A percentile compares a stretch with the other conserved stretches of the same genome.
phyloP scores from a whole-genome alignment of 1,284 basidiomycete genomes.

The Sanghuangporus weigelae region DNA sequence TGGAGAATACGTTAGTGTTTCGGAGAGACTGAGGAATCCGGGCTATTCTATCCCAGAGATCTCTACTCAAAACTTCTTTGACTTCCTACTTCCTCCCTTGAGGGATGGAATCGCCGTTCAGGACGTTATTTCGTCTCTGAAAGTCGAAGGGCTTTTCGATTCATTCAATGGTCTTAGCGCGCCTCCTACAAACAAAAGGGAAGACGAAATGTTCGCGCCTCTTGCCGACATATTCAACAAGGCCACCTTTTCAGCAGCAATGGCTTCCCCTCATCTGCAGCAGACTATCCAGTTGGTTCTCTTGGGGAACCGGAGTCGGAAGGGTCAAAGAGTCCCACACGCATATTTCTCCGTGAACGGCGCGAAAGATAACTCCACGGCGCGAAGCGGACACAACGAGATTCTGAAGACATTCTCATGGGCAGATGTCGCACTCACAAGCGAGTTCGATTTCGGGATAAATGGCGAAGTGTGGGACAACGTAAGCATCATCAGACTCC shows the following conservation, averaged over 20 bases:
- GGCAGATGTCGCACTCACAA: neutral
- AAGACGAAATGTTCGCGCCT: neutral
- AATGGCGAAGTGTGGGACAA: neutral
- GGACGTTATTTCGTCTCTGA: neutral
- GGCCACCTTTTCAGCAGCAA: neutral
- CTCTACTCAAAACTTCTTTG: neutral
- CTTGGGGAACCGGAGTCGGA: neutral
- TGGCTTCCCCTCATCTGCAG: neutral
- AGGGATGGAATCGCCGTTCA: neutral
- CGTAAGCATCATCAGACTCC: too few species aligned
- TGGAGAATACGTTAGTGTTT: too few species aligned
- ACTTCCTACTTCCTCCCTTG: neutral
- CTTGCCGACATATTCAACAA: neutral
- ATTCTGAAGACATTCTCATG: neutral
- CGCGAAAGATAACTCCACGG: neutral
- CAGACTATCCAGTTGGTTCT: neutral
- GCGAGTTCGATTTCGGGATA: neutral
- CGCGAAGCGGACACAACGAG: too few species aligned
- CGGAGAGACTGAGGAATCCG: neutral
- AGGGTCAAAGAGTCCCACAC: neutral
- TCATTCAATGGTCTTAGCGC: too few species aligned
- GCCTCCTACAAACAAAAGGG: too few species aligned
- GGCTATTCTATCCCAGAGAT: neutral
- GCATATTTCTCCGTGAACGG: neutral
- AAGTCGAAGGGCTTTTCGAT: neutral